phyloP scores from a whole-genome alignment of 129 eudicot species.

The Tagetes patula region DNA sequence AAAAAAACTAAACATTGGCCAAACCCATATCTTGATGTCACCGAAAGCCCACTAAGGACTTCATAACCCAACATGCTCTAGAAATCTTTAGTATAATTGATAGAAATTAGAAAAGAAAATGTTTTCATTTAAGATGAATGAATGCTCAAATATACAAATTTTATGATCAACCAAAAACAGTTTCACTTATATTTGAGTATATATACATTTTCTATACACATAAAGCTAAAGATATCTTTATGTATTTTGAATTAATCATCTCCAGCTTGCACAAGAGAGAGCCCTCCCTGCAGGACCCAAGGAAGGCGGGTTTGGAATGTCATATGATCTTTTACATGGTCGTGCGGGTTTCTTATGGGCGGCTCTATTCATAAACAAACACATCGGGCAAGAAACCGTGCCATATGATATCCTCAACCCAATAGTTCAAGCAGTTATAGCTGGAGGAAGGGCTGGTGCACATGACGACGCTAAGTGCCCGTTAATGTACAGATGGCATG shows the following conservation, averaged over 20 bases:
- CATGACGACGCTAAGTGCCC: slow-evolving; percentile 59
- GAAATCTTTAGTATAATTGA: too few species aligned
- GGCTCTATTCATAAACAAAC: slow-evolving; percentile 65
- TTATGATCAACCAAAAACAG: not conserved
- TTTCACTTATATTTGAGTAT: not conserved
- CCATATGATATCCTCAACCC: slow-evolving; percentile 56
- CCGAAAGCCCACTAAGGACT: too few species aligned
- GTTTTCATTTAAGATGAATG: not conserved
- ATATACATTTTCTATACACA: not conserved
- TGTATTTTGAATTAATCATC: not conserved
- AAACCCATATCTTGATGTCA: too few species aligned
- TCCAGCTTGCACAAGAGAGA: slow-evolving; percentile 71
- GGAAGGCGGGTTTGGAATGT: slow-evolving; percentile 97
- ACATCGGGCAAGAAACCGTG: slow-evolving; percentile 55
- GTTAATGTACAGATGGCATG: slow-evolving; percentile 89
- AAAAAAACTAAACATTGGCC: too few species aligned
- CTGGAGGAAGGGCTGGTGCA: slow-evolving; percentile 88
- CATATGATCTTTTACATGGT: slow-evolving; percentile 84
- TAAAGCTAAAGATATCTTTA: not conserved
- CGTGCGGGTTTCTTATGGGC: slow-evolving; percentile 96
- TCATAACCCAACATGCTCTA: too few species aligned
- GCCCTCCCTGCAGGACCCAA: slow-evolving; percentile 93
- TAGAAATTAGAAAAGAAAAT: not conserved
- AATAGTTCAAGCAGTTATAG: slow-evolving; percentile 66
- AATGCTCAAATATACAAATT: not conserved